Percentiles rank a stretch among this genome's conserved stretches.
Evolutionary conservation across 2,329 filamentous ascomycete genomes (phyloP).

Genomic region (Aspergillus fijiensis): DNA sequence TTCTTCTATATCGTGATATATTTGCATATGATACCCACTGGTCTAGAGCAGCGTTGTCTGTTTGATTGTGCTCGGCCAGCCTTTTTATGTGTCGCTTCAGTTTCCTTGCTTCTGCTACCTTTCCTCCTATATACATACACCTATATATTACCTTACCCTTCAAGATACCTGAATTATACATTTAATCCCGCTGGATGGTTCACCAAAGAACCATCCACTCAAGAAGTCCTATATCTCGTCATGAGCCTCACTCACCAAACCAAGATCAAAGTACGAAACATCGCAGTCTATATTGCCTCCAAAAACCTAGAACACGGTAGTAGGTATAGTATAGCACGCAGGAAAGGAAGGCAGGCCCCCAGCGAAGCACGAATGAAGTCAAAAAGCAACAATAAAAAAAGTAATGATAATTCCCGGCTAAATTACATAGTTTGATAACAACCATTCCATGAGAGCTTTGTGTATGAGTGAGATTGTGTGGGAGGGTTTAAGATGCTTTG

Average conservation of each 20-base stretch:
- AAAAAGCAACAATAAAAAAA: background rate
- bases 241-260: no score
- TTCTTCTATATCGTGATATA: background rate
- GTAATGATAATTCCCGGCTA: slow-evolving; percentile 36
- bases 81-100: background rate
- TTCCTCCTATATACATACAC: no score
- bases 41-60: background rate
- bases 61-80: background rate
- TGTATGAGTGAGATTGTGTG: slow-evolving; percentile 14
- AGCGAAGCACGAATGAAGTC: background rate
- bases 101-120: background rate
- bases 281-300: background rate
- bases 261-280: background rate
- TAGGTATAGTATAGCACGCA: background rate
- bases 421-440: slow-evolving; percentile 34
- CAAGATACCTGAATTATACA: no score
- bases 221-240: no score
- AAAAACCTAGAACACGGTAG: background rate
- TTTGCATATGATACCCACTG: slow-evolving; percentile 14
- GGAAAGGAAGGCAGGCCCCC: background rate
- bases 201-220: no score
- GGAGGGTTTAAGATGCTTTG: background rate
- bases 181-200: no score
- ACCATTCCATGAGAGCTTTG: slow-evolving; percentile 27
- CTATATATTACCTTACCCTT: no score